phyloP scores from a whole-genome alignment of 2,329 filamentous ascomycete genomes.

The Verticillium nonalfalfae region DNA sequence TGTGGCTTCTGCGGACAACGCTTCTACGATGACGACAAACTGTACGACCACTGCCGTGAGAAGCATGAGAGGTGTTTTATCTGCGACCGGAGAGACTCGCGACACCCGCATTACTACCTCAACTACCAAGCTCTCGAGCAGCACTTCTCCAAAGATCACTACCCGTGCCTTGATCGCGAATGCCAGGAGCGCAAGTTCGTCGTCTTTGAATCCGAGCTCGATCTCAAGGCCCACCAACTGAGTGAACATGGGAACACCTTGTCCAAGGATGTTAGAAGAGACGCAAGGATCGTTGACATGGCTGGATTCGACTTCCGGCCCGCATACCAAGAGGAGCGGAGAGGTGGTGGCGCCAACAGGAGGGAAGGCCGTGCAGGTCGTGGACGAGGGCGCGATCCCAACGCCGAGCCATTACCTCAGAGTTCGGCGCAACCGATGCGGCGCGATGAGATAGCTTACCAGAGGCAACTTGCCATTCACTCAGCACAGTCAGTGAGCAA shows the following conservation, averaged over 20 bases:
- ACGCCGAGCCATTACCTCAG: conserved; percentile 69
- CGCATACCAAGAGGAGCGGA: conserved; percentile 59
- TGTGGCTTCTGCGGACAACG: conserved; percentile 88
- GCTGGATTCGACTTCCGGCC: conserved; percentile 75
- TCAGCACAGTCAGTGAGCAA: conserved; percentile 74
- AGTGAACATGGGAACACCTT: conserved; percentile 72
- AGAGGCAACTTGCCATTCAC: conserved; percentile 87
- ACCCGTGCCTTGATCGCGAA: conserved; percentile 74
- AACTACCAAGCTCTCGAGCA: conserved; percentile 81
- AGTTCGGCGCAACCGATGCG: conserved; percentile 75
- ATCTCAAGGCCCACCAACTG: conserved; percentile 88
- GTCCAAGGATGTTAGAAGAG: conserved; percentile 76
- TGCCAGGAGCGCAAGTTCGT: conserved; percentile 97
- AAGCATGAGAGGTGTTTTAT: conserved; percentile 94
- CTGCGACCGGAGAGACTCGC: conserved; percentile 66
- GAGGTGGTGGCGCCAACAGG: conserved; percentile 32
- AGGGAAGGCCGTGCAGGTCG: conserved; percentile 28
- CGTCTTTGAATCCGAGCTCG: conserved; percentile 91
- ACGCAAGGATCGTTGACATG: conserved; percentile 81
- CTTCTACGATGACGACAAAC: conserved; percentile 94
- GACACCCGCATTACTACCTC: conserved; percentile 82
- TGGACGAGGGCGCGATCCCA: conserved; percentile 75
- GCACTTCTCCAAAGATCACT: conserved; percentile 87
- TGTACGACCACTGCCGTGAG: conserved; percentile 88
- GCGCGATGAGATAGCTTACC: conserved; percentile 84